Evolutionary conservation across 768 basidiomycete genomes (phyloP).

Genomic region (Amanita pseudoporphyria): DNA sequence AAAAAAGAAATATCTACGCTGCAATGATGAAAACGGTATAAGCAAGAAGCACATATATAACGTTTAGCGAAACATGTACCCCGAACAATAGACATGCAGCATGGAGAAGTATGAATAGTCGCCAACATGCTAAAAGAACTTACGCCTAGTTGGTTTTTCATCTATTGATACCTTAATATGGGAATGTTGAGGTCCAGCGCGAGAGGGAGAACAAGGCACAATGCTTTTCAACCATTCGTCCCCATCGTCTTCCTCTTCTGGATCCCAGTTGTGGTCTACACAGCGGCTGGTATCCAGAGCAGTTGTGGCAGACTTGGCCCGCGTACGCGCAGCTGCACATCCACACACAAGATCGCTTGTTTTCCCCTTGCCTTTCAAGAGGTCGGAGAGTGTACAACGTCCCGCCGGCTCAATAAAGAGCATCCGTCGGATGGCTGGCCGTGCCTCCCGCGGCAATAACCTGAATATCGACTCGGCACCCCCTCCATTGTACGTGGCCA

Average conservation of each 20-base stretch:
- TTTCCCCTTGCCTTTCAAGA: conserved; percentile 76
- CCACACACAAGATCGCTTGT: conserved; percentile 71
- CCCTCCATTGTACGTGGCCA: conserved; percentile 59
- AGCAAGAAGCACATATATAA: conserved; percentile 9
- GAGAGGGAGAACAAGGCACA: conserved; percentile 48
- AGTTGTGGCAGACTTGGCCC: conserved; percentile 5
- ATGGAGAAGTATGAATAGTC: conserved; percentile 1
- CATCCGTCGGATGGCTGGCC: conserved; percentile 88
- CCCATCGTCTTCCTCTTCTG: conserved; percentile 67
- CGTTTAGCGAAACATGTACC: conserved; percentile 1
- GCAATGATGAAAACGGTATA: conserved; percentile 11
- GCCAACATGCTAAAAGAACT: conserved; percentile 48
- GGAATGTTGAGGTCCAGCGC: conserved; percentile 40
- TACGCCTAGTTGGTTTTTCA: conserved; percentile 59
- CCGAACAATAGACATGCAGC: neutral
- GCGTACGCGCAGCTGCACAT: conserved; percentile 34
- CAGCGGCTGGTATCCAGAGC: conserved; percentile 29
- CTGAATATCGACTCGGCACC: conserved; percentile 95
- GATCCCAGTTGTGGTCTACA: conserved; percentile 54
- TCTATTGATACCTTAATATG: conserved; percentile 71
- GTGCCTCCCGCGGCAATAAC: conserved; percentile 86
- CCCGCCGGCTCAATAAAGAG: conserved; percentile 80
- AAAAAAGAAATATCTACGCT: conserved; percentile 5
- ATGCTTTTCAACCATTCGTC: conserved; percentile 85
- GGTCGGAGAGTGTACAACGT: conserved; percentile 87